Conservation (phyloP, 2,329 filamentous ascomycete genomes). For the Botrytis fragariae region DNA sequence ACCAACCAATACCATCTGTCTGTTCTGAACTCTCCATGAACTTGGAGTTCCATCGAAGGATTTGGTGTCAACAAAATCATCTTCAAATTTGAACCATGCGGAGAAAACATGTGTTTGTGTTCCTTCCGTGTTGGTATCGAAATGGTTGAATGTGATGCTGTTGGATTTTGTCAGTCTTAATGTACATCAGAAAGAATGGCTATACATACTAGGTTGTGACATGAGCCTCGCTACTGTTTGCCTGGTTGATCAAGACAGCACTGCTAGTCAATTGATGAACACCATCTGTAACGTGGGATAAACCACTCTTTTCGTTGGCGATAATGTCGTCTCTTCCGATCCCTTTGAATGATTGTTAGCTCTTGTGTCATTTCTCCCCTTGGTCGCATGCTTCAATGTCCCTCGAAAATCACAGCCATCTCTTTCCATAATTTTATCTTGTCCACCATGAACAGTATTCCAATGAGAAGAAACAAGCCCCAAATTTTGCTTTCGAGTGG, state of each 20-base stretch:
- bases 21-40: slow-evolving; percentile 13
- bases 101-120: neutral
- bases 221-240: neutral
- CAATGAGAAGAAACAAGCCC: accelerated
- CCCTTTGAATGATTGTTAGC: neutral
- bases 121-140: neutral
- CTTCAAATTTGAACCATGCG: slow-evolving; percentile 6
- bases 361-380: neutral
- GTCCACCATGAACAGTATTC: neutral
- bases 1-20: slow-evolving; percentile 1
- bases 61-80: slow-evolving; percentile 12
- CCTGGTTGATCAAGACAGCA: slow-evolving; percentile 7
- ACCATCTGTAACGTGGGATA: neutral
- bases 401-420: no score
- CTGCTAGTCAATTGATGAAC: slow-evolving; percentile 10
- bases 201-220: slow-evolving; percentile 16
- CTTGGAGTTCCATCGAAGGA: slow-evolving; percentile 2
- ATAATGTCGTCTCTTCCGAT: neutral
- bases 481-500: neutral
- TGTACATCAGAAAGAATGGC: neutral
- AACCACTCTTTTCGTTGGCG: neutral
- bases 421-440: neutral
- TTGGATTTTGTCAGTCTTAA: neutral
- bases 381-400: neutral
- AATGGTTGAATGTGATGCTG: slow-evolving; percentile 11